Percentiles rank a stretch among this genome's conserved stretches.
Evolutionary conservation across 1,139 yeast species (phyloP).

Genomic region (Magnusiomyces paraingens): DNA sequence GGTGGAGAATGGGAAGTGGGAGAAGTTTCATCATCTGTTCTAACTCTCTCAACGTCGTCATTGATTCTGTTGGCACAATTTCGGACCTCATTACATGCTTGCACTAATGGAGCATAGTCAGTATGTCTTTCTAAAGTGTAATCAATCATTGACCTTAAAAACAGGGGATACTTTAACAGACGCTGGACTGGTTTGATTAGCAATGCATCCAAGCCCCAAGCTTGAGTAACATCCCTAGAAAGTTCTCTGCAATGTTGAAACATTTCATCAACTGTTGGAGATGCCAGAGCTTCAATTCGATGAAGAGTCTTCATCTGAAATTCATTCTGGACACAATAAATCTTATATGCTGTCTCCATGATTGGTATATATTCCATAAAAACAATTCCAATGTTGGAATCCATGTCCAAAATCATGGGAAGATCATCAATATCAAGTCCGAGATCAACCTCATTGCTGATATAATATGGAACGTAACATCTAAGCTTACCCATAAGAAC

Average conservation of each 20-base stretch:
- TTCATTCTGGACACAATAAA: slow-evolving; percentile 30
- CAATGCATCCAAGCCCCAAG: slow-evolving; percentile 39
- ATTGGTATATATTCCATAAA: slow-evolving; percentile 29
- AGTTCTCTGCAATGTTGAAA: slow-evolving; percentile 27
- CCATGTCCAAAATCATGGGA: slow-evolving; percentile 23
- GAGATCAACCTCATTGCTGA: slow-evolving; percentile 18
- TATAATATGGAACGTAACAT: slow-evolving; percentile 24
- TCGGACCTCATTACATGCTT: slow-evolving; percentile 26
- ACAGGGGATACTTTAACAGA: slow-evolving; percentile 37
- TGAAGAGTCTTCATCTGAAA: slow-evolving; percentile 30
- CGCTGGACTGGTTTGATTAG: slow-evolving; percentile 41
- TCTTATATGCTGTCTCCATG: slow-evolving; percentile 30
- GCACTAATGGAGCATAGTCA: slow-evolving; percentile 27
- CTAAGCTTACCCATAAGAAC: slow-evolving; percentile 26
- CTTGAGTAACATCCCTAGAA: slow-evolving; percentile 30
- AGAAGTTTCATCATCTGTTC: slow-evolving; percentile 1
- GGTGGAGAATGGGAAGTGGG: not conserved
- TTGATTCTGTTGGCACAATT: slow-evolving; percentile 30
- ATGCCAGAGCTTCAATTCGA: slow-evolving; percentile 23
- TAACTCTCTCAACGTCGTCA: slow-evolving; percentile 12
- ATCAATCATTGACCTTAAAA: slow-evolving; percentile 28
- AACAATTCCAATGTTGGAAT: slow-evolving; percentile 31
- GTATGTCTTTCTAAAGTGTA: slow-evolving; percentile 28
- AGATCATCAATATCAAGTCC: not conserved
- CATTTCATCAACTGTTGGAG: slow-evolving; percentile 31